Base-by-base conservation (phyloP, 805 yeast species). In the Saccharomycopsis lassenensis region DNA sequence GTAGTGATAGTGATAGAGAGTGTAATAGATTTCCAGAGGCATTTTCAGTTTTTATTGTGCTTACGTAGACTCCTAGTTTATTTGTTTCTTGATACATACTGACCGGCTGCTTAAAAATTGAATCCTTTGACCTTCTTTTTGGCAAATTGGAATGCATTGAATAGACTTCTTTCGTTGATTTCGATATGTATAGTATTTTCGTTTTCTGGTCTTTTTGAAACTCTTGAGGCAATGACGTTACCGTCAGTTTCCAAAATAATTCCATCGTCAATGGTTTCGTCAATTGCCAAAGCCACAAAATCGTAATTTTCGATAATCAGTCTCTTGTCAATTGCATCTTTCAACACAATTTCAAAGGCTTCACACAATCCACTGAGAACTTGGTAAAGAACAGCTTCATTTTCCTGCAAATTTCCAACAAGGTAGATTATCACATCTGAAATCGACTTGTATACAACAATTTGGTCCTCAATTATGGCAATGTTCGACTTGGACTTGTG, bases 211-310 rank as follows among this genome's bases (percentile, higher is more conserved):
- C 91, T 77, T 41, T 74, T 72, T n/a, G 97, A 82, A 18, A 87
- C 95, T 59, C 98, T 73, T 11, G 93, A 73, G 2, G 89, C 87
- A 48, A 91, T 82, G 28, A 83, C 75, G 24, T 79, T 73, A 4
- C 94, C 76, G 51, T 91, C 96, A 19, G 86, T 79, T 57, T 91
- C 96, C 48, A 91, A 67, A 39, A 91, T 75, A 45, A 91, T 74
- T 27, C 97, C 98, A 54, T 87, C 94, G 54, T 91, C 98, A 33
- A 91, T 66, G 7, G 93, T 70, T 59, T 91, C 97, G 57, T 91
- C 98, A 29, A 87, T 71, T 3, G 93, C 83, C 55, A 91, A 68
- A 29, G 84, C 66, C 25, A 86, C 79, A 65, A 83, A 67, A 58
- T 91, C 98, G 54, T 79, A 91, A 54, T 78, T 73, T 46, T 83